Evolutionary conservation across 305 asterid species (phyloP).

Genomic region (Fraxinus latifolia): DNA sequence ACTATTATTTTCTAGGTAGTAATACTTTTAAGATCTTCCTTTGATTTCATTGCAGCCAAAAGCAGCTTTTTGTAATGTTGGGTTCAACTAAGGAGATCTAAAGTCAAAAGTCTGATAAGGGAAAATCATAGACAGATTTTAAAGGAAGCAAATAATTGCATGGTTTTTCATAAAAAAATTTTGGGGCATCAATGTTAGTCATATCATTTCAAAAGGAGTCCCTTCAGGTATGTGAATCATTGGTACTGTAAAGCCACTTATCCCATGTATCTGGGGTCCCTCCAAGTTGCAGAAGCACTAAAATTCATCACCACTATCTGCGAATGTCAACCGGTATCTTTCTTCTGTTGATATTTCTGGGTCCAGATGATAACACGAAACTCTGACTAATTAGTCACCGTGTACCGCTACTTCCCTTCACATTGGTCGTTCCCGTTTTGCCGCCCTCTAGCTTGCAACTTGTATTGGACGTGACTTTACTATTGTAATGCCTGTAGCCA

Average conservation of each 20-base stretch:
- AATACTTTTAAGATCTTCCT: background rate
- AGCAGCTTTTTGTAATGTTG: background rate
- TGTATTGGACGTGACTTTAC: slow-evolving; percentile 13
- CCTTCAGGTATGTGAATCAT: slow-evolving; percentile 22
- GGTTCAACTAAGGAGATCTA: background rate
- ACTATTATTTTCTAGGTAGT: background rate
- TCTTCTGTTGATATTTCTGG: slow-evolving; percentile 26
- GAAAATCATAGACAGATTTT: background rate
- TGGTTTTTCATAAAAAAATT: background rate
- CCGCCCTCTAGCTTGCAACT: slow-evolving; percentile 1
- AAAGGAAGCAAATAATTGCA: background rate
- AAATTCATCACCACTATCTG: slow-evolving; percentile 15
- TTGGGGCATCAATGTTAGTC: slow-evolving; percentile 19
- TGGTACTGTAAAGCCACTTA: slow-evolving; percentile 23
- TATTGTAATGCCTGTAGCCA: slow-evolving; percentile 22
- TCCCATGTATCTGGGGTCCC: slow-evolving; percentile 30
- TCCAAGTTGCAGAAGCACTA: slow-evolving; percentile 43
- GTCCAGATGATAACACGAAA: slow-evolving; percentile 18
- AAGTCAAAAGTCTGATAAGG: background rate
- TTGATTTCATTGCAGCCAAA: background rate
- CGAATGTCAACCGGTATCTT: slow-evolving; percentile 25
- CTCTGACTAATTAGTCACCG: slow-evolving; percentile 15
- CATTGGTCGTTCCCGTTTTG: slow-evolving; percentile 8
- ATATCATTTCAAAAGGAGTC: slow-evolving; percentile 21
- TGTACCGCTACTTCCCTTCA: slow-evolving; percentile 12